A percentile compares a stretch with the other conserved stretches of the same genome.
These are phyloP conservation scores for Suillus plorans DNA, from an alignment of 768 basidiomycete species.

Conservation along the genomic window DNA sequence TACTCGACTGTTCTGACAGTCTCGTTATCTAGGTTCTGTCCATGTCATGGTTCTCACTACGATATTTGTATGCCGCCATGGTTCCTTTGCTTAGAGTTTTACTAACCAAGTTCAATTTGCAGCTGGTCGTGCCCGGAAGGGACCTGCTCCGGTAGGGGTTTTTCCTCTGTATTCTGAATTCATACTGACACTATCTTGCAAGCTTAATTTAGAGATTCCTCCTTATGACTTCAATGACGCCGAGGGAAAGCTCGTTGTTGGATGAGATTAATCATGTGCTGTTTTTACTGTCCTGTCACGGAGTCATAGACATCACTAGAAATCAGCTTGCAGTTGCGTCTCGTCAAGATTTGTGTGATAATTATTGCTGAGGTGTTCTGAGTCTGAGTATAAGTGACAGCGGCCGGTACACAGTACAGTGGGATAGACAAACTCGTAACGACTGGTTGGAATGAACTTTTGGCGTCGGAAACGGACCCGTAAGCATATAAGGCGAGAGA, in stretches of 20 bases:
- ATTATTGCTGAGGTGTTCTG: background rate
- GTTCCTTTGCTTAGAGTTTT: conserved; percentile 1
- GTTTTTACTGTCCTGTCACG: conserved; percentile 20
- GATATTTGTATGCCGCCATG: conserved; percentile 76
- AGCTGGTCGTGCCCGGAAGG: conserved; percentile 95
- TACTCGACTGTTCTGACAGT: background rate
- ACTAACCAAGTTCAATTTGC: conserved; percentile 15
- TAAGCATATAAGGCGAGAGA: no score
- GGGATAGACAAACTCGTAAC: no score
- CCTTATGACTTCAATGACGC: conserved; percentile 84
- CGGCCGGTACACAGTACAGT: background rate
- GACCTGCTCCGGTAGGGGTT: conserved; percentile 85
- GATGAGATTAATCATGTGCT: conserved; percentile 42
- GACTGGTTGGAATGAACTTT: no score
- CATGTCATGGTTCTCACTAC: conserved; percentile 98
- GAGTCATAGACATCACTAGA: conserved; percentile 25
- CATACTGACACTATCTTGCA: conserved; percentile 13
- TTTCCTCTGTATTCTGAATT: background rate
- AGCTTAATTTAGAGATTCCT: conserved; percentile 96
- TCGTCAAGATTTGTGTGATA: background rate
- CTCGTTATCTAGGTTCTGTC: conserved; percentile 74
- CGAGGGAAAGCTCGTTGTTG: conserved; percentile 84
- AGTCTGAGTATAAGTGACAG: background rate
- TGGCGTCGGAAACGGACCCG: no score
- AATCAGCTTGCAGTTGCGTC: background rate